Percentiles rank a stretch among this genome's conserved stretches.
These are phyloP conservation scores for Penicillium sp. DNA, from an alignment of 2,329 filamentous ascomycete genomes.

Conservation along the genomic window DNA sequence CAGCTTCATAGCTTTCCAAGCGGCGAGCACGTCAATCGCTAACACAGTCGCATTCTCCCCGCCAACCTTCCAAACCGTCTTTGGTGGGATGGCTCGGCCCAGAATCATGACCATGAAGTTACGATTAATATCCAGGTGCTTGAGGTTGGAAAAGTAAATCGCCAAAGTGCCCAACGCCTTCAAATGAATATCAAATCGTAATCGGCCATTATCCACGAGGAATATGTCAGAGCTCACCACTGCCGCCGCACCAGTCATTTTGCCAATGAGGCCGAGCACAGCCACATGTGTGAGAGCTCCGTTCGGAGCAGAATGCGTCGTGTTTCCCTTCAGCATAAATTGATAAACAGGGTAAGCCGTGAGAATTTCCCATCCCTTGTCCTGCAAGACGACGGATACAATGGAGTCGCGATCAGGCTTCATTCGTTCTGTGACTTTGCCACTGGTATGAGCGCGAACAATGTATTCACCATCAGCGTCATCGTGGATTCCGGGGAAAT, in stretches of 20 bases:
- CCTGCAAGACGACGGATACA: constrained; percentile 65
- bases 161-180: constrained; percentile 77
- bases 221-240: constrained; percentile 67
- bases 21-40: constrained; percentile 74
- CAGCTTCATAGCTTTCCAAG: constrained; percentile 76
- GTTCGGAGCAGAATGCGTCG: constrained; percentile 44
- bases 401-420: constrained; percentile 48
- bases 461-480: constrained; percentile 63
- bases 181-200: constrained; percentile 69
- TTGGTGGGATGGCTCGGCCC: constrained; percentile 68
- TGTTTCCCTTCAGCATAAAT: constrained; percentile 49
- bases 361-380: constrained; percentile 78
- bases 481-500: constrained; percentile 71
- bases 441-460: constrained; percentile 71
- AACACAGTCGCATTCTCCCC: constrained; percentile 62
- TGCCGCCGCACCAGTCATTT: constrained; percentile 88
- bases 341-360: constrained; percentile 70
- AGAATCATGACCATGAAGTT: constrained; percentile 77
- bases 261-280: constrained; percentile 76
- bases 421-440: constrained; percentile 56
- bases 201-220: constrained; percentile 61
- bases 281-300: constrained; percentile 54
- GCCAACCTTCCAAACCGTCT: constrained; percentile 62
- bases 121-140: constrained; percentile 61
- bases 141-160: constrained; percentile 75